A percentile compares a stretch with the other conserved stretches of the same genome.
Conservation (phyloP, 2,329 filamentous ascomycete species). For the Xylaria sp. region DNA sequence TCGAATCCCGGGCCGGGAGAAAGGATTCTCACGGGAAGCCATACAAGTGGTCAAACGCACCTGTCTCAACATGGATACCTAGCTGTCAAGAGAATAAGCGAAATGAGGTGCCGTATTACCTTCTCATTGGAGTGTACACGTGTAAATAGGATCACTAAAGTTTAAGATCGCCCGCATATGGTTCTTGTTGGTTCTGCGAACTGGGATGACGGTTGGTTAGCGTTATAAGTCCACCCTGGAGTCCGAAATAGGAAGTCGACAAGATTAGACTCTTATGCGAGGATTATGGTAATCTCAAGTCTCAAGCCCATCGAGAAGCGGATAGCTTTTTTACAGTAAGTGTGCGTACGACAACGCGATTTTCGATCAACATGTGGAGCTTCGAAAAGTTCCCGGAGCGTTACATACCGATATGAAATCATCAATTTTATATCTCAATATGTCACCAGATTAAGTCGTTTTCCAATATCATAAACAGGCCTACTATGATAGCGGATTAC, state of each 20-base stretch:
- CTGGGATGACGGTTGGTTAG: not conserved
- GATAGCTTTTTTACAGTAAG: no score
- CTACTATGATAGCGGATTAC: no score
- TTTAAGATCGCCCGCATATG: slow-evolving; percentile 14
- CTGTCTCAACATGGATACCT: not conserved
- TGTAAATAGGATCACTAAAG: not conserved
- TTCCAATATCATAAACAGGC: not conserved
- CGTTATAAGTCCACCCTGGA: not conserved
- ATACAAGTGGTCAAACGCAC: not conserved
- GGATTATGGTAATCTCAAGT: slow-evolving; percentile 7
- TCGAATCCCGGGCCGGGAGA: slow-evolving; percentile 6
- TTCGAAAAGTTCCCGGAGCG: no score
- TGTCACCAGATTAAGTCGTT: no score
- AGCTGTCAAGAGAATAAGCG: slow-evolving; percentile 1
- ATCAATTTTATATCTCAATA: no score
- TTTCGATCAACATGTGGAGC: no score
- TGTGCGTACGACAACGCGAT: no score
- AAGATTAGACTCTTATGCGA: slow-evolving; percentile 9
- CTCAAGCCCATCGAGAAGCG: no score
- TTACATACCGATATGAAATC: no score
- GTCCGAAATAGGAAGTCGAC: slow-evolving; percentile 3
- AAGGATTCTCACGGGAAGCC: not conserved
- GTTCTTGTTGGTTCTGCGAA: not conserved
- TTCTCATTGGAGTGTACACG: not conserved
- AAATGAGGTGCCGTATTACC: slow-evolving; percentile 1